Conservation (phyloP, 2,329 filamentous ascomycete species). For the Colletotrichum sojae region DNA sequence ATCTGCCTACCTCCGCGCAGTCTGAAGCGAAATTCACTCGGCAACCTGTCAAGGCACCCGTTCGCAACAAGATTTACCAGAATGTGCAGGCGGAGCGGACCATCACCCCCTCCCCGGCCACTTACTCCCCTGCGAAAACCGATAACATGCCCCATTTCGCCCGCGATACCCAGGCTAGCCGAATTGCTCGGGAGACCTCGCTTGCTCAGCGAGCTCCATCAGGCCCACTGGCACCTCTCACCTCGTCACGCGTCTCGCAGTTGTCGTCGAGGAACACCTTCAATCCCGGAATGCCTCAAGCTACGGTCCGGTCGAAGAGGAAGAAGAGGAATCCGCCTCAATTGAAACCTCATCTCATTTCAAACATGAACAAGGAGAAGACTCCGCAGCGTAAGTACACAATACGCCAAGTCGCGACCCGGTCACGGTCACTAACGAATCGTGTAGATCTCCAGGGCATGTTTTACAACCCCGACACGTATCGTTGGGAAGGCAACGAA, state of each 20-base stretch:
- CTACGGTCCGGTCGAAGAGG: slow-evolving; percentile 67
- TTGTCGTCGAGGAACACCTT: slow-evolving; percentile 62
- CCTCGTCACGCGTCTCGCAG: slow-evolving; percentile 68
- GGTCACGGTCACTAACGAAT: slow-evolving; percentile 18
- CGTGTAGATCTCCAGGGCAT: slow-evolving; percentile 87
- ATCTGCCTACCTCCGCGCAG: slow-evolving; percentile 88
- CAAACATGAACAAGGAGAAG: slow-evolving; percentile 81
- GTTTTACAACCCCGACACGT: slow-evolving; percentile 91
- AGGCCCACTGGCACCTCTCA: slow-evolving; percentile 68
- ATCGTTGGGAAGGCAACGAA: slow-evolving; percentile 97
- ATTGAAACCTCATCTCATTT: slow-evolving; percentile 88
- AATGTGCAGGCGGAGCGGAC: slow-evolving; percentile 69
- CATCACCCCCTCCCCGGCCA: slow-evolving; percentile 67
- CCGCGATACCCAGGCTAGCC: slow-evolving; percentile 75
- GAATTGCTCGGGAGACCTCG: slow-evolving; percentile 74
- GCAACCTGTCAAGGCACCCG: slow-evolving; percentile 77
- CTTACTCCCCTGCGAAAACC: slow-evolving; percentile 70
- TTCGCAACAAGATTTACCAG: slow-evolving; percentile 71
- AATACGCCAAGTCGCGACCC: slow-evolving; percentile 48
- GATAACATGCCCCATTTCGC: slow-evolving; percentile 73
- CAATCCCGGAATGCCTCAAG: slow-evolving; percentile 60
- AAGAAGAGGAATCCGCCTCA: slow-evolving; percentile 71
- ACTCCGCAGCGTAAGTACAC: slow-evolving; percentile 81
- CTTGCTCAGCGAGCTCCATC: slow-evolving; percentile 72
- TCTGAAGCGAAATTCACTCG: slow-evolving; percentile 88